Percentiles rank a stretch among this genome's conserved stretches.
These are phyloP conservation scores for Paxillus ammoniavirescens DNA, from an alignment of 768 basidiomycete species.

Conservation along the genomic window DNA sequence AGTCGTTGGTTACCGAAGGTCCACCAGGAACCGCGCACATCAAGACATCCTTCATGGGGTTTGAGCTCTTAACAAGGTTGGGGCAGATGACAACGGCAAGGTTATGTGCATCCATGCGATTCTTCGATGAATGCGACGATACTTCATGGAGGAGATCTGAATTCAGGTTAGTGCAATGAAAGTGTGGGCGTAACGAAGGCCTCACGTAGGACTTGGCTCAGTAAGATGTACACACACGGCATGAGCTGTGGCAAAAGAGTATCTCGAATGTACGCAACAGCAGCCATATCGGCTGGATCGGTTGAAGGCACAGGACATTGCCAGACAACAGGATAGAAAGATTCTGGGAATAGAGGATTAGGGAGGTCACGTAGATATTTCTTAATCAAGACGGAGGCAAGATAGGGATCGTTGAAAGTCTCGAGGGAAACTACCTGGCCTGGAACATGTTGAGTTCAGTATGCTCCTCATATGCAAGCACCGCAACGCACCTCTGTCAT, in stretches of 20 bases:
- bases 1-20: constrained; percentile 34
- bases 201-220: constrained; percentile 68
- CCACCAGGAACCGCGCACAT: constrained; percentile 65
- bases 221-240: constrained; percentile 69
- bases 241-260: constrained; percentile 64
- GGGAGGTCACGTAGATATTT: constrained; percentile 83
- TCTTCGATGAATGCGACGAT: constrained; percentile 60
- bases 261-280: constrained; percentile 66
- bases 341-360: constrained; percentile 73
- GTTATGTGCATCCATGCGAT: constrained; percentile 83
- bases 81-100: constrained; percentile 78
- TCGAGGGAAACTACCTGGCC: constrained; percentile 77
- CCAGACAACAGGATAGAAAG: constrained; percentile 59
- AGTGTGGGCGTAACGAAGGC: constrained; percentile 7
- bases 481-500: constrained; percentile 62
- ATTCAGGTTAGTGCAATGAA: background rate
- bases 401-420: constrained; percentile 73
- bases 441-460: constrained; percentile 23
- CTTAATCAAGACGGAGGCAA: constrained; percentile 84
- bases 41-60: constrained; percentile 66
- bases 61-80: constrained; percentile 72
- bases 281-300: constrained; percentile 54
- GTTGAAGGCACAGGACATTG: constrained; percentile 61
- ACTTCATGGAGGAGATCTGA: constrained; percentile 80
- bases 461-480: background rate